These are phyloP conservation scores for Nicotiana tabacum DNA, from an alignment of 257 asterid species.

Conservation along the genomic window DNA sequence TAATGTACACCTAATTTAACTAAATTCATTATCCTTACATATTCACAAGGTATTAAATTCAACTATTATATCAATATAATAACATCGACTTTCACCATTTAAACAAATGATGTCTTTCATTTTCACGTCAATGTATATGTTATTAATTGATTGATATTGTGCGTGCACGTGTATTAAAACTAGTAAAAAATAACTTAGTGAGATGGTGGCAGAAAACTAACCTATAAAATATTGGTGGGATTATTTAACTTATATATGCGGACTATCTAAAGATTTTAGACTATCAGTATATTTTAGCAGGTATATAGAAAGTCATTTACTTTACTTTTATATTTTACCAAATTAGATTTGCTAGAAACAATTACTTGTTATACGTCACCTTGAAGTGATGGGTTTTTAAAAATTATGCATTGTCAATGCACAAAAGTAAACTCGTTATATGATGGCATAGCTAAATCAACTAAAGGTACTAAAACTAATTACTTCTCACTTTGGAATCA, in stretches of 20 bases:
- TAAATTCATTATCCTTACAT: too few relatives aligned
- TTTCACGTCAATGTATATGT: too few relatives aligned
- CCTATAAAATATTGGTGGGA: not conserved
- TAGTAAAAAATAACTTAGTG: not conserved
- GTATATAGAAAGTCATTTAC: not conserved
- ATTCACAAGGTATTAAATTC: too few relatives aligned
- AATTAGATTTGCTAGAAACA: not conserved
- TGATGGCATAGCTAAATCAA: not conserved
- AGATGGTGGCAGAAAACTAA: not conserved
- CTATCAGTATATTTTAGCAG: not conserved
- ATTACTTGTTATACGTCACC: not conserved
- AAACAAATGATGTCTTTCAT: too few relatives aligned
- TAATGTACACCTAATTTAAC: too few relatives aligned
- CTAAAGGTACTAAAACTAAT: not conserved
- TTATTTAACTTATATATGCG: not conserved
- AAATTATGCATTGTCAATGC: not conserved
- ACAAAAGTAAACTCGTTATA: not conserved
- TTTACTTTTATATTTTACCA: not conserved
- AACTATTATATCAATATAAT: too few relatives aligned
- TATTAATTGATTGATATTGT: too few relatives aligned
- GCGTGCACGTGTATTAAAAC: too few relatives aligned
- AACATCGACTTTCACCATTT: too few relatives aligned
- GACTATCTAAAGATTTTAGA: not conserved
- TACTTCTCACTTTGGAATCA: not conserved
- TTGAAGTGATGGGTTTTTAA: not conserved